These are phyloP conservation scores for Cryptosporidium ubiquitum DNA, from an alignment of 169 alveolate genomes.

Conservation along the genomic window DNA sequence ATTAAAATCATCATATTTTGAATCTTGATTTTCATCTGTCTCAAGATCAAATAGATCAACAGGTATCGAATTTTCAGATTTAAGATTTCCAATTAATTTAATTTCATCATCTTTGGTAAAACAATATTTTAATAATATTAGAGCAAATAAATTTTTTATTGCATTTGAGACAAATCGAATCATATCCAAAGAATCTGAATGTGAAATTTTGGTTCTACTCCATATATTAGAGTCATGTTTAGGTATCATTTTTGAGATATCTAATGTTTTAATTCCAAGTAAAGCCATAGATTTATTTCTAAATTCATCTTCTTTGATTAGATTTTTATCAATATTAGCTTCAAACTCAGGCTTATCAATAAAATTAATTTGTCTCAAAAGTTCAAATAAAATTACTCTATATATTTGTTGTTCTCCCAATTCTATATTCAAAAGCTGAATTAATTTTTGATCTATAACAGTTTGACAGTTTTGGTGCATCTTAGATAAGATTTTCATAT, in stretches of 20 bases:
- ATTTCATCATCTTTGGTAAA: neutral
- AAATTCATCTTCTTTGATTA: neutral
- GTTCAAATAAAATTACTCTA: conserved; percentile 21
- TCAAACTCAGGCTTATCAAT: conserved; percentile 37
- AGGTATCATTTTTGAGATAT: conserved; percentile 25
- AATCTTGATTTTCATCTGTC: neutral
- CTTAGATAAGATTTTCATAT: conserved; percentile 28
- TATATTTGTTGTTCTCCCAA: conserved; percentile 18
- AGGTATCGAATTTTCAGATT: neutral
- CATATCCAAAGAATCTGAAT: conserved; percentile 58
- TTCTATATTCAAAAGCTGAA: conserved; percentile 47
- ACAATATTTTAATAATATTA: neutral
- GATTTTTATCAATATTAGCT: neutral
- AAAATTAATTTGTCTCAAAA: conserved; percentile 22
- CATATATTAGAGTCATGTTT: conserved; percentile 42
- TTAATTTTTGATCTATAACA: conserved; percentile 26
- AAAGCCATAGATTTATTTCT: conserved; percentile 8
- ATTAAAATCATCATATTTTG: neutral
- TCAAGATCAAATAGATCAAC: neutral
- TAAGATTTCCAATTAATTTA: neutral
- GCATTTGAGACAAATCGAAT: conserved; percentile 14
- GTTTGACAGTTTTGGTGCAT: conserved; percentile 59
- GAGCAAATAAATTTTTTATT: conserved; percentile 22
- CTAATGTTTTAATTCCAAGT: conserved; percentile 21
- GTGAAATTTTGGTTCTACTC: conserved; percentile 33